Evolutionary conservation across 768 basidiomycete species (phyloP), one percentile per base, ranked within the genome.

Genomic region (Lactarius indigo): DNA sequence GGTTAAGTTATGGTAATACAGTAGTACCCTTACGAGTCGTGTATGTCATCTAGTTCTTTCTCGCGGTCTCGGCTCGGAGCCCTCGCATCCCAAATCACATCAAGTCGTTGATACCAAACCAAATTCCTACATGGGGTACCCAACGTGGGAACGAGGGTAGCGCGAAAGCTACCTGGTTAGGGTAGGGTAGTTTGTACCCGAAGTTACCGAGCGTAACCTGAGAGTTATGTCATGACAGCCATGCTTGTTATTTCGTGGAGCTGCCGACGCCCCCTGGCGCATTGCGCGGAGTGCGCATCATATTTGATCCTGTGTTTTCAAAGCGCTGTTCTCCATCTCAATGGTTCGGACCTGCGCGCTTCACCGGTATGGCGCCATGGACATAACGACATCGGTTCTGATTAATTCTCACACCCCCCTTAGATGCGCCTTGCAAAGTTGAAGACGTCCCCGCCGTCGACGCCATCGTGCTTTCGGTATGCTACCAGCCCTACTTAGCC

Each of bases 381-480:
- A 57, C 39, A 18, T 18, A 26, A 6, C 1, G 5, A n/a, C 18
- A 10, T 5, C 23, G 9, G n/a, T 10, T 35, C 13, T 26, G 7
- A n/a, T 7, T 15, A 23, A 35, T 37, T 57, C 17, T 30, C 57
- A 39, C 3, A 18, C 31, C 28, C 13, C n/a, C 35, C 42, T 55
- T 63, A 78, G 77, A 75, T 8, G 47, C 78, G 0, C 79, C 82
- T 0, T 80, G 80, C 60, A 63, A 73, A 15, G 74, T 79, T n/a
- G 74, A 77, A 37, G 80, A 83, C 2, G 73, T 86, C 28, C 84
- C 84, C 1, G 73, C 79, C 3, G 74, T 85, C n/a, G 83, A 85
- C 68, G 78, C 77, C 7, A 78, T 86, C 47, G 79, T 81, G 18
- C 79, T 85, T 61, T 81, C 79, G 73, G 84, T 78, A 78, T 76